These are phyloP conservation scores for Kwoniella mangroviensis DNA, from an alignment of 768 basidiomycete species.

Conservation along the genomic window DNA sequence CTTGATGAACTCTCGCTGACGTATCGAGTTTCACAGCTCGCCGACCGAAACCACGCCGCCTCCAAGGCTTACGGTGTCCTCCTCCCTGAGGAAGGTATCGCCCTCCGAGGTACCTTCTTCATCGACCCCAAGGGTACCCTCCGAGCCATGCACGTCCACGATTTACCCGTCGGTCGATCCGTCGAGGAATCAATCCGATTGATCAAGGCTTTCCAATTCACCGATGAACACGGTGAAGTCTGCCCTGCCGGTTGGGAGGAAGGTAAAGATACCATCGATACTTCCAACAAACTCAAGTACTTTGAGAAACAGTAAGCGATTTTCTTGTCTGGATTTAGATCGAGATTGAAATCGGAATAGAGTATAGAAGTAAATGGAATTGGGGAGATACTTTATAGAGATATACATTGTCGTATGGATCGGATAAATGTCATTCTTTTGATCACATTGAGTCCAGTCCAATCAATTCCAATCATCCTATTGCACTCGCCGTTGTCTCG, in stretches of 20 bases:
- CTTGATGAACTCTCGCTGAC: neutral
- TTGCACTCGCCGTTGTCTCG: too few species aligned
- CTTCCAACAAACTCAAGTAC: conserved; percentile 42
- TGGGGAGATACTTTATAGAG: too few species aligned
- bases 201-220: conserved; percentile 83
- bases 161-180: conserved; percentile 91
- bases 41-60: conserved; percentile 68
- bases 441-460: neutral
- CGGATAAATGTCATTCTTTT: conserved; percentile 7
- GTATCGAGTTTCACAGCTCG: conserved; percentile 22
- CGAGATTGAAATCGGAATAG: neutral
- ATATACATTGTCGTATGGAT: conserved; percentile 2
- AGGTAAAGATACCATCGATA: conserved; percentile 60
- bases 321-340: neutral
- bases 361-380: neutral
- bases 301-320: conserved; percentile 50
- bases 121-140: conserved; percentile 54
- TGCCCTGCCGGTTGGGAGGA: conserved; percentile 91
- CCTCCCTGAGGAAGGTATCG: conserved; percentile 83
- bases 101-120: conserved; percentile 68
- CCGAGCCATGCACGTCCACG: conserved; percentile 66
- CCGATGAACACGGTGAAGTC: conserved; percentile 84
- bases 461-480: too few species aligned
- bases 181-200: conserved; percentile 91
- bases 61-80: conserved; percentile 85